Conservation (phyloP, 2,329 filamentous ascomycete genomes). For the Neurospora sp. region DNA sequence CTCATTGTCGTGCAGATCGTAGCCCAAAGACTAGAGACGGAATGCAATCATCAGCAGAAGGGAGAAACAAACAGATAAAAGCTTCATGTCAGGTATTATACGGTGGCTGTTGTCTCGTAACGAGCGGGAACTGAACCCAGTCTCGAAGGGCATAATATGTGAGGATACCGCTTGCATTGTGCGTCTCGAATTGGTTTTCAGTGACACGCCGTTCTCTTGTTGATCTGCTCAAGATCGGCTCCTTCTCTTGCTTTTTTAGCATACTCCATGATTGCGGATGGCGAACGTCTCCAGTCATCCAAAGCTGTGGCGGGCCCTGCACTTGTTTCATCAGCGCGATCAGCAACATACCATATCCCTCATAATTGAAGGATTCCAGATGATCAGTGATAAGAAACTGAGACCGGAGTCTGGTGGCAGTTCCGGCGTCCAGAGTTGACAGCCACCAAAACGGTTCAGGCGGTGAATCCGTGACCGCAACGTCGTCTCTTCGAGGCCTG, state of each 20-base stretch:
- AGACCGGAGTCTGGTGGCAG: not conserved
- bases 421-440: not conserved
- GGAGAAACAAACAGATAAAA: not conserved
- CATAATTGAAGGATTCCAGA: not conserved
- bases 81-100: not conserved
- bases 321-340: not conserved
- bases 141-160: not conserved
- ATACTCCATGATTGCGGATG: not conserved
- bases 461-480: not conserved
- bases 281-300: not conserved
- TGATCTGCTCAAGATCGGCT: not conserved
- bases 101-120: not conserved
- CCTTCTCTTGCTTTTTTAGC: not conserved
- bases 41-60: not conserved
- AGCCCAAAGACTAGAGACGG: not conserved
- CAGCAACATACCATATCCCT: not conserved
- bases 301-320: not conserved
- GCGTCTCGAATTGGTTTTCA: not conserved
- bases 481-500: not conserved
- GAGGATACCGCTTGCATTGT: not conserved
- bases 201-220: not conserved
- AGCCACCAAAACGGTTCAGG: not conserved
- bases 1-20: not conserved
- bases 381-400: not conserved
- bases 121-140: not conserved